Evolutionary conservation across 768 basidiomycete genomes (phyloP).

Genomic region (Crucibulum laeve): DNA sequence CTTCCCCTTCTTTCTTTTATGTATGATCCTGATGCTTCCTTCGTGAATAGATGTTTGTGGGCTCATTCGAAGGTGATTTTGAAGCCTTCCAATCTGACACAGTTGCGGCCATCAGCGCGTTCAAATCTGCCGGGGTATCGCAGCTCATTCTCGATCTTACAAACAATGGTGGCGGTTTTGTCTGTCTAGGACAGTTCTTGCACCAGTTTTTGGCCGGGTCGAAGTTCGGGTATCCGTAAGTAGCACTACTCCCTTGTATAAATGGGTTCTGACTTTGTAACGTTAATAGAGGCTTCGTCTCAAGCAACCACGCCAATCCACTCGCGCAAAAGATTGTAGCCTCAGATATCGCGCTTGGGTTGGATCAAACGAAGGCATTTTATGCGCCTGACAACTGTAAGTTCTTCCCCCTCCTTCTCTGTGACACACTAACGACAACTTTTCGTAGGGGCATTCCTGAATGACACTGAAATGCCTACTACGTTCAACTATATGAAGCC

Average conservation of each 20-base stretch:
- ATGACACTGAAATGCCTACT: conserved; percentile 34
- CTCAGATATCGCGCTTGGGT: conserved; percentile 41
- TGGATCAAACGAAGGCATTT: conserved; percentile 29
- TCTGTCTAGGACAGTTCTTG: conserved; percentile 60
- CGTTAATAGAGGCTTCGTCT: conserved; percentile 47
- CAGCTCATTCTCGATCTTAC: conserved; percentile 54
- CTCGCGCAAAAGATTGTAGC: conserved; percentile 58
- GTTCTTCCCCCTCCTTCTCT: conserved; percentile 8
- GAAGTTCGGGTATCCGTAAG: conserved; percentile 47
- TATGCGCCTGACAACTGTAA: conserved; percentile 53
- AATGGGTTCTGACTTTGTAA: not conserved
- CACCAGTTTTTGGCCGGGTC: conserved; percentile 52
- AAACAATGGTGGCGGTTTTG: conserved; percentile 61
- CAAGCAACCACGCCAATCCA: conserved; percentile 47
- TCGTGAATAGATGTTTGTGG: conserved; percentile 48
- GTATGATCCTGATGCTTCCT: conserved; percentile 1
- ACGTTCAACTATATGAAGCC: conserved; percentile 42
- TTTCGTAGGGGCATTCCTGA: conserved; percentile 39
- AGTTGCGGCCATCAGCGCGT: conserved; percentile 35
- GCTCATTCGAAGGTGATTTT: conserved; percentile 50
- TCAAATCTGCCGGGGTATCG: conserved; percentile 44
- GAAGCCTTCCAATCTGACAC: conserved; percentile 48
- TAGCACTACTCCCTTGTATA: conserved; percentile 4
- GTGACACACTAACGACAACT: not conserved
- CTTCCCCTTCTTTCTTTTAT: not conserved